Evolutionary conservation across 2,329 filamentous ascomycete genomes (phyloP).

Genomic region (Pseudogymnoascus sp.): DNA sequence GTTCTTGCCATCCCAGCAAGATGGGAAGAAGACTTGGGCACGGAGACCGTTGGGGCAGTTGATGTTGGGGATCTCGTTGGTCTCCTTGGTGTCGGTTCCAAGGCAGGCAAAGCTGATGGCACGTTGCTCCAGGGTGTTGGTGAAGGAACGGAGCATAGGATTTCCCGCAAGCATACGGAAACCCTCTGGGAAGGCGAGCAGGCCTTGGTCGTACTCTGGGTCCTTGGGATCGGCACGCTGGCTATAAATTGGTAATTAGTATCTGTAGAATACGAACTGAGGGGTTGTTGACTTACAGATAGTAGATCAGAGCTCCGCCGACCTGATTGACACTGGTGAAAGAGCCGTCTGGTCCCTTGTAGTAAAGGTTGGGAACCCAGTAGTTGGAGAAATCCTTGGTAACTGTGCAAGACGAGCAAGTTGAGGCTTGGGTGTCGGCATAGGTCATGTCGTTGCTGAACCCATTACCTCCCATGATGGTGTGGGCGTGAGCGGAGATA

Average conservation of each 20-base stretch:
- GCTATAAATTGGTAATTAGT: constrained; percentile 18
- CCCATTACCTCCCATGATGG: constrained; percentile 55
- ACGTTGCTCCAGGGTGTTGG: constrained; percentile 37
- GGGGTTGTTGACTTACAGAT: constrained; percentile 35
- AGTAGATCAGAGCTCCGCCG: constrained; percentile 52
- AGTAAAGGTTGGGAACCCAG: constrained; percentile 59
- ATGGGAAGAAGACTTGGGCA: constrained; percentile 51
- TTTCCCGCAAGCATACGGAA: constrained; percentile 63
- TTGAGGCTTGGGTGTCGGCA: constrained; percentile 43
- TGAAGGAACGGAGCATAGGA: constrained; percentile 44
- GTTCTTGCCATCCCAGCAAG: constrained; percentile 57
- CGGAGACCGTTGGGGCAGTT: constrained; percentile 48
- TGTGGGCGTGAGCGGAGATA: constrained; percentile 52
- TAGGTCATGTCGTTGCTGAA: constrained; percentile 52
- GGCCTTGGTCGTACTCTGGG: constrained; percentile 37
- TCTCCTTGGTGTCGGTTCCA: constrained; percentile 39
- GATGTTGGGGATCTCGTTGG: constrained; percentile 45
- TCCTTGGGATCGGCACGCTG: constrained; percentile 37
- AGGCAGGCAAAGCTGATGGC: constrained; percentile 54
- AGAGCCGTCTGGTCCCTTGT: constrained; percentile 47
- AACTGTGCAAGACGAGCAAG: constrained; percentile 60
- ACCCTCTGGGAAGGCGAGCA: constrained; percentile 52
- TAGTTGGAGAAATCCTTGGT: constrained; percentile 59
- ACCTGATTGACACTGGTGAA: constrained; percentile 40
- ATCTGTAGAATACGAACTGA: background rate